Percentiles rank a stretch among this genome's conserved stretches.
Conservation (phyloP, 805 yeast species). For the Ogataea allantospora region DNA sequence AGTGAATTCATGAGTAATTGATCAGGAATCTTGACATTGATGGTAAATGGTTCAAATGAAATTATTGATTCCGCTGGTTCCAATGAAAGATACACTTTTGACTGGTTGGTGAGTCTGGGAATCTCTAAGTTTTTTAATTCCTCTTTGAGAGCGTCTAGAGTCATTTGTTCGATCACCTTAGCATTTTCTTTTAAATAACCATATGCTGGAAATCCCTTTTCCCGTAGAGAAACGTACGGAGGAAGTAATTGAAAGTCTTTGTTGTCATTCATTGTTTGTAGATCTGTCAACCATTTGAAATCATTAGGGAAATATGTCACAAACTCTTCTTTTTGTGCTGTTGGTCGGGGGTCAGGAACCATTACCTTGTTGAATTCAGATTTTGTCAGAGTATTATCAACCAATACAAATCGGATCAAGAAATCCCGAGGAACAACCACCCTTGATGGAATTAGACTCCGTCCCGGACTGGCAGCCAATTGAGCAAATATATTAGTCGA, state of each 20-base stretch:
- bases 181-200: slow-evolving; percentile 16
- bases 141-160: slow-evolving; percentile 6
- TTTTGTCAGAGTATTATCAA: slow-evolving; percentile 10
- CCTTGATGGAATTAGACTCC: slow-evolving; percentile 39
- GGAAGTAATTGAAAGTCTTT: slow-evolving; percentile 2
- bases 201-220: neutral
- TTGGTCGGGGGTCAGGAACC: slow-evolving; percentile 14
- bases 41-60: slow-evolving; percentile 3
- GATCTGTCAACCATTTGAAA: slow-evolving; percentile 1
- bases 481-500: slow-evolving; percentile 38
- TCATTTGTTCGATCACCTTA: slow-evolving; percentile 6
- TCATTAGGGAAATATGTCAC: slow-evolving; percentile 12
- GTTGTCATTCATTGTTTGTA: neutral
- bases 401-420: slow-evolving; percentile 34
- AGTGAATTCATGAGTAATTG: neutral
- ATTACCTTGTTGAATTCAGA: slow-evolving; percentile 11
- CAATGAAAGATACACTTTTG: neutral
- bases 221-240: slow-evolving; percentile 1
- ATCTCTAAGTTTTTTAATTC: slow-evolving; percentile 1
- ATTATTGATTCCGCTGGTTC: neutral
- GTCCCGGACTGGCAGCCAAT: slow-evolving; percentile 41
- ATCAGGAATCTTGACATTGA: slow-evolving; percentile 6
- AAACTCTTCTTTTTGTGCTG: neutral
- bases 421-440: slow-evolving; percentile 40
- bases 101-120: neutral